Conservation (phyloP, 192 early-diverging fungal species). For the Linnemannia exigua region DNA sequence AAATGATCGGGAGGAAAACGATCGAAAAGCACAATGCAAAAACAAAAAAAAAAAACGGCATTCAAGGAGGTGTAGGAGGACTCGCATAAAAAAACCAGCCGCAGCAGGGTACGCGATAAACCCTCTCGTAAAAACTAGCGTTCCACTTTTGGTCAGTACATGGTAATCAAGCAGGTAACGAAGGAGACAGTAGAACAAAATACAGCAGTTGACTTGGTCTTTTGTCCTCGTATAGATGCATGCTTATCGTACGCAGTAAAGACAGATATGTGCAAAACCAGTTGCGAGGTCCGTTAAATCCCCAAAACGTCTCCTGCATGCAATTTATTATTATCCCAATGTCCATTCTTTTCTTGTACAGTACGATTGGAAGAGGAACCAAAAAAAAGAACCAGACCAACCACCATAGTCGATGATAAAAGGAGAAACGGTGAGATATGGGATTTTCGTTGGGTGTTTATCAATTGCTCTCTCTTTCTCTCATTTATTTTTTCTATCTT, state of each 20-base stretch:
- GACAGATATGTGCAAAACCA: background rate
- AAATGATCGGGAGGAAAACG: no score
- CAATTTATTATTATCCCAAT: background rate
- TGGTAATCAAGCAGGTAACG: no score
- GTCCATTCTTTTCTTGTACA: background rate
- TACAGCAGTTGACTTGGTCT: no score
- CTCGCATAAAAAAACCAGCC: no score
- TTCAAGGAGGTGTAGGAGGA: no score
- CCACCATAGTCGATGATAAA: background rate
- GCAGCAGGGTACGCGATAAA: no score
- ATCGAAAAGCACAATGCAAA: no score
- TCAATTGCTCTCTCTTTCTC: background rate
- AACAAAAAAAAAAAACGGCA: no score
- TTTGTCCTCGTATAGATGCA: background rate
- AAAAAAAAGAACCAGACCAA: background rate
- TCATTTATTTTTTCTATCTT: background rate
- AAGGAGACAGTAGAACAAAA: no score
- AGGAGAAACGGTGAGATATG: background rate
- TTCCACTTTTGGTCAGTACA: no score
- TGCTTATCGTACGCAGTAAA: background rate
- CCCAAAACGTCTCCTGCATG: background rate
- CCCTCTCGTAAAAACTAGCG: no score
- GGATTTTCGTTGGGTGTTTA: background rate
- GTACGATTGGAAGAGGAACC: background rate
- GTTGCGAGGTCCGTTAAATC: background rate